A percentile compares a stretch with the other conserved stretches of the same genome.
Evolutionary conservation across 164 flowering plant genomes (phyloP).

Genomic region (Paratinospora sagittata): DNA sequence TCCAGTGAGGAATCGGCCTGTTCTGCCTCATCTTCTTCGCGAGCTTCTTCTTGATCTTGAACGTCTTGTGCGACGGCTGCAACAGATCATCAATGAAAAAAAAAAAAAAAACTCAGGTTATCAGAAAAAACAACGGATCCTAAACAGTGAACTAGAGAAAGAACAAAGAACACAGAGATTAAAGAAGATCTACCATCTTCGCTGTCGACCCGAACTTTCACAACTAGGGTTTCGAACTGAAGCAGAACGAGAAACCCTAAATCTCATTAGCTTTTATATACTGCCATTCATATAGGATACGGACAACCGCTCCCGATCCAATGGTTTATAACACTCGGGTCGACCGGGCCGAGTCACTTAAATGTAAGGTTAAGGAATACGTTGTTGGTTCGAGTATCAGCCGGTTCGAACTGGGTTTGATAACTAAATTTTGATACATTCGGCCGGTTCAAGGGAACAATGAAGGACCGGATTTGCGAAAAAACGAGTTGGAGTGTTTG

Average conservation of each 20-base stretch:
- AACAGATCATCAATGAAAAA: neutral
- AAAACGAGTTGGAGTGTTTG: too few relatives aligned
- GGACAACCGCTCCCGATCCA: neutral
- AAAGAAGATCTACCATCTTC: neutral
- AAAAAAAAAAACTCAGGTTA: too few relatives aligned
- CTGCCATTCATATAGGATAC: too few relatives aligned
- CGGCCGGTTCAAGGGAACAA: too few relatives aligned
- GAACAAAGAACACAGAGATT: neutral
- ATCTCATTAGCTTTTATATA: neutral
- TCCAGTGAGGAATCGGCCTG: constrained; percentile 58
- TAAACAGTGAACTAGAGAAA: neutral
- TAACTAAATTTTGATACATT: too few relatives aligned
- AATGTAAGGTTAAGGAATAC: too few relatives aligned
- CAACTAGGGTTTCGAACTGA: neutral
- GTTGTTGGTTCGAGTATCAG: too few relatives aligned
- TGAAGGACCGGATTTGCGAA: too few relatives aligned
- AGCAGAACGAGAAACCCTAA: neutral
- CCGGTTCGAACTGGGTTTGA: too few relatives aligned
- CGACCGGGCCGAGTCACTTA: too few relatives aligned
- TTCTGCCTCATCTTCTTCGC: constrained; percentile 73
- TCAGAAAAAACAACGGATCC: neutral
- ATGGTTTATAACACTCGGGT: neutral
- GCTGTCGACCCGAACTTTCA: neutral
- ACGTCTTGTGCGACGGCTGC: too few relatives aligned
- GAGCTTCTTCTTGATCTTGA: constrained; percentile 50